phyloP scores from a whole-genome alignment of 306 rosid genomes.

The Cotoneaster glaucophyllus region DNA sequence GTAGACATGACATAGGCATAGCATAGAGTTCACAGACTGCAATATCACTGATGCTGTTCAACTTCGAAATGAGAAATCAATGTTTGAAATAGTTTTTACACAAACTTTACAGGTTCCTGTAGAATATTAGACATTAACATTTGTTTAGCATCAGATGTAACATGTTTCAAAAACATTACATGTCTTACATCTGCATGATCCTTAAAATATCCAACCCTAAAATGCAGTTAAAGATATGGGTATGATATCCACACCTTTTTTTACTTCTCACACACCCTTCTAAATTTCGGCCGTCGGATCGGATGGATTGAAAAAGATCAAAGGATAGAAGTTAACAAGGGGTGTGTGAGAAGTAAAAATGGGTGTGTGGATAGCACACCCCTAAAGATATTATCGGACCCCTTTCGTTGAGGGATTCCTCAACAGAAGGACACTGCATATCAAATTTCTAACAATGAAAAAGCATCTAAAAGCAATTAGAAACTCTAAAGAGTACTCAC shows the following conservation, averaged over 20 bases:
- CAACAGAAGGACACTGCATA: no score
- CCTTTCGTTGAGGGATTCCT: no score
- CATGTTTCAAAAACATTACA: background rate
- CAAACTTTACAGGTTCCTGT: background rate
- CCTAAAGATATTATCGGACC: background rate
- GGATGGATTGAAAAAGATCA: no score
- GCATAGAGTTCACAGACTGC: background rate
- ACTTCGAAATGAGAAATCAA: background rate
- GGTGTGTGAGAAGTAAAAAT: no score
- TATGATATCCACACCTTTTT: no score
- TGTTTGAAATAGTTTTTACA: background rate
- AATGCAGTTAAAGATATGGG: background rate
- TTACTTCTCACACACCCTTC: no score
- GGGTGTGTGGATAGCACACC: no score
- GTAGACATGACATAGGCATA: background rate
- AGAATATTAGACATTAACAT: background rate
- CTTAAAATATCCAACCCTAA: background rate
- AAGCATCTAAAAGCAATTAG: slow-evolving; percentile 11
- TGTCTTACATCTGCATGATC: background rate
- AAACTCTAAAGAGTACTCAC: slow-evolving; percentile 46
- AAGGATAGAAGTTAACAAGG: no score
- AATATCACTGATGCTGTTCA: background rate
- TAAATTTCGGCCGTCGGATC: no score
- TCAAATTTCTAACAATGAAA: background rate
- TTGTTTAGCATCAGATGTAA: background rate